A percentile compares a stretch with the other conserved stretches of the same genome.
phyloP scores from a whole-genome alignment of 768 basidiomycete genomes.

The Phylloporus sp. region DNA sequence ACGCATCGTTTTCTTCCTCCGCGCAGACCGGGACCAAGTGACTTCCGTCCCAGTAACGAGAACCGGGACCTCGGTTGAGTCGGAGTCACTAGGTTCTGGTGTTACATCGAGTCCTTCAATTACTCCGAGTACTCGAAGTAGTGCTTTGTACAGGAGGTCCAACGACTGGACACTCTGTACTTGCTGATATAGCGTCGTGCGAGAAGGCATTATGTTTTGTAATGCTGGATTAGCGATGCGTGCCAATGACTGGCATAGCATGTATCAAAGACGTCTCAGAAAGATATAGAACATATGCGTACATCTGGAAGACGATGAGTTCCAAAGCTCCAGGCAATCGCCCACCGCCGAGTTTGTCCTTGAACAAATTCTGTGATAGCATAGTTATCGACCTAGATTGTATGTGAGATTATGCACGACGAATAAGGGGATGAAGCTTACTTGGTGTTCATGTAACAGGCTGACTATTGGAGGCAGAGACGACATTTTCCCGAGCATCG shows the following conservation, averaged over 20 bases:
- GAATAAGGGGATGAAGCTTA: conserved; percentile 23
- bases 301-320: conserved; percentile 74
- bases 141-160: conserved; percentile 8
- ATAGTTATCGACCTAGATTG: conserved; percentile 75
- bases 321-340: conserved; percentile 79
- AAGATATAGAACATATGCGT: conserved; percentile 28
- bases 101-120: conserved; percentile 30
- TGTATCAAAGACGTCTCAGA: conserved; percentile 26
- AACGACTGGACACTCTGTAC: conserved; percentile 16
- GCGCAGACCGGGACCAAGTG: conserved; percentile 68
- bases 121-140: conserved; percentile 32
- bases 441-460: conserved; percentile 45
- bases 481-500: conserved; percentile 84
- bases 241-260: conserved; percentile 32
- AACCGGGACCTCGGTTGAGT: conserved; percentile 8
- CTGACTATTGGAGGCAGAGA: conserved; percentile 63
- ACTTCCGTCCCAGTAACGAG: conserved; percentile 35
- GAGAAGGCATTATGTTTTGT: conserved; percentile 51
- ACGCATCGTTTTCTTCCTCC: conserved; percentile 40
- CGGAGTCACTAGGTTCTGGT: not conserved
- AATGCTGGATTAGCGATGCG: conserved; percentile 41
- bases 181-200: conserved; percentile 51
- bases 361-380: conserved; percentile 80
- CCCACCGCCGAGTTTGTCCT: conserved; percentile 91
- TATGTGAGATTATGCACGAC: not conserved